Percentiles rank a stretch among this genome's conserved stretches.
These are phyloP conservation scores for Zymoseptoria pseudotritici DNA, from an alignment of 2,329 filamentous ascomycete species.

Conservation along the genomic window DNA sequence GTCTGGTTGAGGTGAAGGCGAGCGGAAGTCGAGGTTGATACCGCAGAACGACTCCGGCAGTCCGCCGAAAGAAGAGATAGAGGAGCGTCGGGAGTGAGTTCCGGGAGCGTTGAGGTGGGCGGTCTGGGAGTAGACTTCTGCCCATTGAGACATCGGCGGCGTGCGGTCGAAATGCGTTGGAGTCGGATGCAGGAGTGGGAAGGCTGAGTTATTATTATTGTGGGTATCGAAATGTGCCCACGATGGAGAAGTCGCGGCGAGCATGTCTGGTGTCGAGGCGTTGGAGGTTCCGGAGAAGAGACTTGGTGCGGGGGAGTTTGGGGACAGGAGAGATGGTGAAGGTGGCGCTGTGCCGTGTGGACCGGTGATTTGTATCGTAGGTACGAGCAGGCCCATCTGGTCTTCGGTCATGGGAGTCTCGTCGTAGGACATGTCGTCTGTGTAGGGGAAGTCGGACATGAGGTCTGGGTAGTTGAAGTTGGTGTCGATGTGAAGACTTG, in stretches of 20 bases:
- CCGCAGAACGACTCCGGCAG: slow-evolving; percentile 5
- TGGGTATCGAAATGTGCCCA: slow-evolving; percentile 1
- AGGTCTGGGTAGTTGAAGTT: slow-evolving; percentile 6
- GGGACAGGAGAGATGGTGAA: slow-evolving; percentile 8
- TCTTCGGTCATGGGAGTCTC: slow-evolving; percentile 8
- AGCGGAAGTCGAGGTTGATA: slow-evolving; percentile 4
- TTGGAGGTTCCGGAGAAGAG: slow-evolving; percentile 11
- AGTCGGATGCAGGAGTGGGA: neutral
- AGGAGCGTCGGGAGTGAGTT: slow-evolving; percentile 9
- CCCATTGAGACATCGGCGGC: slow-evolving; percentile 11
- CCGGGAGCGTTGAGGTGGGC: slow-evolving; percentile 7
- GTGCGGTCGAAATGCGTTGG: slow-evolving; percentile 1
- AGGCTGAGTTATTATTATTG: neutral
- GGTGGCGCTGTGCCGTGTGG: slow-evolving; percentile 9
- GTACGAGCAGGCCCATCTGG: slow-evolving; percentile 5
- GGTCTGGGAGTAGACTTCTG: slow-evolving; percentile 6
- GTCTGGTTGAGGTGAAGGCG: neutral
- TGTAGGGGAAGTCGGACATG: slow-evolving; percentile 1
- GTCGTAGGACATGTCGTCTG: slow-evolving; percentile 2
- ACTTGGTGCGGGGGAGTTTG: slow-evolving; percentile 10
- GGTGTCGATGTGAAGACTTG: slow-evolving; percentile 11
- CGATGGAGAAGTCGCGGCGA: slow-evolving; percentile 5
- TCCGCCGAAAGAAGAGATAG: slow-evolving; percentile 11
- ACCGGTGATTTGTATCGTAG: slow-evolving; percentile 11
- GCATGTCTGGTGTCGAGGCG: slow-evolving; percentile 11